Evolutionary conservation across 352 stramenopile species (phyloP).

Genomic region (Phytophthora podocarpi): DNA sequence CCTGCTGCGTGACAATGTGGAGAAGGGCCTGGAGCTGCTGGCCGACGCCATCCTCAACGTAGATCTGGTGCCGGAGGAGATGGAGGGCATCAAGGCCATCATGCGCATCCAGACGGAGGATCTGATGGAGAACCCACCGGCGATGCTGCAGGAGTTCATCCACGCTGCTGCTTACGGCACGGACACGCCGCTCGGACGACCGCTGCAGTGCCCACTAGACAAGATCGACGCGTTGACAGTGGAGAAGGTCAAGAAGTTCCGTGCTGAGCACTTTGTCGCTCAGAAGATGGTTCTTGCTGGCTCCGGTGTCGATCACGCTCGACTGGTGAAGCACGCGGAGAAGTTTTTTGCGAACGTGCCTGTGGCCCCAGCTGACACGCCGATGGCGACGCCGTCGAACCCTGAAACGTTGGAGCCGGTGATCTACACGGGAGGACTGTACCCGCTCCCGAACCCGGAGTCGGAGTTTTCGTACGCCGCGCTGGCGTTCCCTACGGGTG

Average conservation of each 20-base stretch:
- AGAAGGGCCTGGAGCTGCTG: slow-evolving; percentile 90
- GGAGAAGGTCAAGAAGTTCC: slow-evolving; percentile 78
- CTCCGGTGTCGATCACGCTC: slow-evolving; percentile 95
- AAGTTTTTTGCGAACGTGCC: slow-evolving; percentile 87
- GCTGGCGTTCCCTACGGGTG: slow-evolving; percentile 95
- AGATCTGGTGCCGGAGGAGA: slow-evolving; percentile 79
- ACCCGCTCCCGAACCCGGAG: slow-evolving; percentile 71
- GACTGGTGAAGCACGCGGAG: slow-evolving; percentile 90
- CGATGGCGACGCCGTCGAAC: slow-evolving; percentile 36
- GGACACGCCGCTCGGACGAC: slow-evolving; percentile 73
- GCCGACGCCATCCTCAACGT: slow-evolving; percentile 88
- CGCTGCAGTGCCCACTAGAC: slow-evolving; percentile 81
- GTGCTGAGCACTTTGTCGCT: slow-evolving; percentile 81
- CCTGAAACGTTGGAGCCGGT: slow-evolving; percentile 48
- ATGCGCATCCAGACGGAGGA: slow-evolving; percentile 95
- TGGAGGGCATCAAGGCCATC: slow-evolving; percentile 93
- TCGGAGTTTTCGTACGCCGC: slow-evolving; percentile 90
- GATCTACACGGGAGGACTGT: slow-evolving; percentile 73
- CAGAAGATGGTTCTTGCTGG: slow-evolving; percentile 92
- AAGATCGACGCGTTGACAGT: slow-evolving; percentile 78
- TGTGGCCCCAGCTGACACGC: slow-evolving; percentile 14
- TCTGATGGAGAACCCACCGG: slow-evolving; percentile 85
- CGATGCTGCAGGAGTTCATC: slow-evolving; percentile 86
- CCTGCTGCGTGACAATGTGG: slow-evolving; percentile 94
- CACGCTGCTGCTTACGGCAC: slow-evolving; percentile 88